Evolutionary conservation across 306 rosid species (phyloP).

Genomic region (Quercus suber): DNA sequence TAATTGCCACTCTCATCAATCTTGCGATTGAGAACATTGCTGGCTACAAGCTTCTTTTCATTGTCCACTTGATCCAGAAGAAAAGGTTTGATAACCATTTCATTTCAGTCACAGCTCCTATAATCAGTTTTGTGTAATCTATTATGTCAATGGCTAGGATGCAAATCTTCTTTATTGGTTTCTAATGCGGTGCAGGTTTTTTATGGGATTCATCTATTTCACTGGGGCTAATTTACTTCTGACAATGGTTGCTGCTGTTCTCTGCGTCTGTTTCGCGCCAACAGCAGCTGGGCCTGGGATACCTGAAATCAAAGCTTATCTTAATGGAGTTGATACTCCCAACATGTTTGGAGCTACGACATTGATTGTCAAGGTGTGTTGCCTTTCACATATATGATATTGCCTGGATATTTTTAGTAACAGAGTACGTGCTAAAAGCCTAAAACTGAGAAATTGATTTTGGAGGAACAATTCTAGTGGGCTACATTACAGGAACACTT

Average conservation of each 20-base stretch:
- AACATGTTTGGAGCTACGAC: slow-evolving; percentile 75
- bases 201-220: slow-evolving; percentile 56
- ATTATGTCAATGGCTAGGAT: neutral
- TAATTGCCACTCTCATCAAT: slow-evolving; percentile 81
- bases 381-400: neutral
- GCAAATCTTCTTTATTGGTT: too few relatives aligned
- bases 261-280: slow-evolving; percentile 87
- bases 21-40: slow-evolving; percentile 87
- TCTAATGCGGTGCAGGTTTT: slow-evolving; percentile 47
- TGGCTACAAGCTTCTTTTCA: slow-evolving; percentile 75
- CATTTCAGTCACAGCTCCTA: neutral
- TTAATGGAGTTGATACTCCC: slow-evolving; percentile 89
- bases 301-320: slow-evolving; percentile 95
- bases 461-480: neutral
- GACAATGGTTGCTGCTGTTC: slow-evolving; percentile 55
- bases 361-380: slow-evolving; percentile 74
- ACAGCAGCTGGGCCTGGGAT: slow-evolving; percentile 95
- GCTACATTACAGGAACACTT: neutral
- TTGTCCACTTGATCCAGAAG: slow-evolving; percentile 37
- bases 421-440: neutral
- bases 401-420: neutral
- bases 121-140: neutral
- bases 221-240: slow-evolving; percentile 52
- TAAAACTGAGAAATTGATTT: neutral
- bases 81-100: slow-evolving; percentile 42